These are phyloP conservation scores for Pythium brassicae DNA, from an alignment of 352 stramenopile genomes.

Conservation along the genomic window DNA sequence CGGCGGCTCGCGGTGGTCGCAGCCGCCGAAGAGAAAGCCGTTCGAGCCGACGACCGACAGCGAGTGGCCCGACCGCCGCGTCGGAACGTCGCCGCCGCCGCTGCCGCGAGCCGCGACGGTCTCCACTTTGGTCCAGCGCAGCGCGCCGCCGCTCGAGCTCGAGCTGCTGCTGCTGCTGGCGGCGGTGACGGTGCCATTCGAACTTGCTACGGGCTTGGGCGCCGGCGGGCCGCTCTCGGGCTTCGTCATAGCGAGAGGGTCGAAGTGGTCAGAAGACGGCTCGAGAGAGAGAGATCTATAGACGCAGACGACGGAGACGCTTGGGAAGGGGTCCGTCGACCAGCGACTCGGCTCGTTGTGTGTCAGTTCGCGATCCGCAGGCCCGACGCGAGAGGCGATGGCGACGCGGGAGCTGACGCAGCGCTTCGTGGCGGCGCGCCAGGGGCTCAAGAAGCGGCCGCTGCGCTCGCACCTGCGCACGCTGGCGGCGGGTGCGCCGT, in stretches of 20 bases:
- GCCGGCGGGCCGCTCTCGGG: neutral
- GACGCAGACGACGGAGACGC: no score
- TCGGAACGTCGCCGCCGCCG: conserved; percentile 79
- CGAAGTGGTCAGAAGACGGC: no score
- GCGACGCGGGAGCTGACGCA: conserved; percentile 57
- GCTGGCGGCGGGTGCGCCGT: conserved; percentile 31
- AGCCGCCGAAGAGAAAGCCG: conserved; percentile 93
- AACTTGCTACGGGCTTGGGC: no score
- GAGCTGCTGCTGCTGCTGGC: conserved; percentile 2
- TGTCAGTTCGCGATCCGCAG: conserved; percentile 40
- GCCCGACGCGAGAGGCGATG: conserved; percentile 20
- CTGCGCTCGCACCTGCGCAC: conserved; percentile 54
- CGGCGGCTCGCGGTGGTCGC: conserved; percentile 80
- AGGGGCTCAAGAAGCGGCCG: conserved; percentile 47
- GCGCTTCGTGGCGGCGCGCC: conserved; percentile 36
- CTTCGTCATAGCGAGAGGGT: no score
- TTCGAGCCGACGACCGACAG: conserved; percentile 88
- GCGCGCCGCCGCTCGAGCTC: conserved; percentile 10
- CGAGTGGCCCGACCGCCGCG: conserved; percentile 90
- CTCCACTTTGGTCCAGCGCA: conserved; percentile 62
- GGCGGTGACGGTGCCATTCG: neutral
- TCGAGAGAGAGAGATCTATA: no score
- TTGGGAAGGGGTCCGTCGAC: no score
- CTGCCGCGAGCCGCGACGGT: conserved; percentile 40
- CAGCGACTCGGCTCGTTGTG: no score